These are phyloP conservation scores for Kockiozyma suomiensis DNA, from an alignment of 805 yeast species.

Conservation along the genomic window DNA sequence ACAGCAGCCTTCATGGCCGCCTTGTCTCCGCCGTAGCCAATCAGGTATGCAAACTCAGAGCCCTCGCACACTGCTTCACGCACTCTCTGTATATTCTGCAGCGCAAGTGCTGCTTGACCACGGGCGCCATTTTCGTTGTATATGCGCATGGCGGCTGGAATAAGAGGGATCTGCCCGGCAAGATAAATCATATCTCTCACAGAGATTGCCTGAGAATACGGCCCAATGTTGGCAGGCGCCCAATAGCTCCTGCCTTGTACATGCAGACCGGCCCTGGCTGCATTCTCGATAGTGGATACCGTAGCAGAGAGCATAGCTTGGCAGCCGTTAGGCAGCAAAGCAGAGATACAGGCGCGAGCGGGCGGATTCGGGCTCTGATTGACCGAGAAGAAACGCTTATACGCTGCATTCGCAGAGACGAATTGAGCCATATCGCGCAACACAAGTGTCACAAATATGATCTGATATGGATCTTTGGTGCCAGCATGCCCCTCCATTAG, in stretches of 20 bases:
- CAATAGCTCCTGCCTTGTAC: constrained; percentile 92
- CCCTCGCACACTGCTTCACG: constrained; percentile 50
- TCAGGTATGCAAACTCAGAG: constrained; percentile 5
- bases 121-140: constrained; percentile 35
- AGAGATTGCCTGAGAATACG: constrained; percentile 85
- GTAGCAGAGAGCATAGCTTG: constrained; percentile 64
- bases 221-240: constrained; percentile 99
- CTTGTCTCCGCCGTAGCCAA: constrained; percentile 2
- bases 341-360: constrained; percentile 80
- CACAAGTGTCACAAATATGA: constrained; percentile 63
- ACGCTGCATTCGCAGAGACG: constrained; percentile 60
- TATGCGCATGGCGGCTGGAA: constrained; percentile 70
- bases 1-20: constrained; percentile 9
- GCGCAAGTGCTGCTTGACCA: constrained; percentile 55
- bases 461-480: constrained; percentile 41
- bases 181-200: constrained; percentile 56
- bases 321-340: constrained; percentile 48
- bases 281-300: constrained; percentile 43
- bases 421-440: constrained; percentile 69
- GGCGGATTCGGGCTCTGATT: constrained; percentile 69
- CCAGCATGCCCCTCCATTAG: constrained; percentile 5
- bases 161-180: constrained; percentile 90
- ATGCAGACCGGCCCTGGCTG: constrained; percentile 70
- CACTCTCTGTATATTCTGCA: constrained; percentile 74
- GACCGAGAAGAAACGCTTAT: constrained; percentile 55